Conservation (phyloP, 805 yeast genomes). For the Spathaspora sp. region DNA sequence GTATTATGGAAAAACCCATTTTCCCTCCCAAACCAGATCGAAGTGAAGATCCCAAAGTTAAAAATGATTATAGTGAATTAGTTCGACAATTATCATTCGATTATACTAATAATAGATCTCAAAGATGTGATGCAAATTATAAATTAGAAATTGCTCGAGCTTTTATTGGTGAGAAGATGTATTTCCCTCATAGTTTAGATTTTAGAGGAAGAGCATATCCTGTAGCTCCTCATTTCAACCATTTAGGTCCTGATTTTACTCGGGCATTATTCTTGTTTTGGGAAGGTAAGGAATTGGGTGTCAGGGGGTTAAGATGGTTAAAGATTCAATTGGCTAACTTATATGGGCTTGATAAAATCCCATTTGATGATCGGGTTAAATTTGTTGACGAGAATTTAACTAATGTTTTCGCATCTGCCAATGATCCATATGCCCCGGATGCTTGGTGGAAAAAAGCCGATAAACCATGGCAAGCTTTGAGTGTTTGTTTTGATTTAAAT, state of each 20-base stretch:
- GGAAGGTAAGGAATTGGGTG: constrained; percentile 71
- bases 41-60: constrained; percentile 68
- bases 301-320: constrained; percentile 64
- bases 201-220: constrained; percentile 87
- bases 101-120: constrained; percentile 69
- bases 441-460: constrained; percentile 75
- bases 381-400: constrained; percentile 58
- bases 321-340: constrained; percentile 73
- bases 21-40: constrained; percentile 50
- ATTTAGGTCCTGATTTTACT: constrained; percentile 74
- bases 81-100: constrained; percentile 57
- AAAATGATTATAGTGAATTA: constrained; percentile 63
- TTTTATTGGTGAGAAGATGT: constrained; percentile 68
- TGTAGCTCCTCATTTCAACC: constrained; percentile 74
- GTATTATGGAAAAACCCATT: constrained; percentile 37
- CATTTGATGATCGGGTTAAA: constrained; percentile 58
- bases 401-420: constrained; percentile 54
- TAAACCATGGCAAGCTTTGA: constrained; percentile 80
- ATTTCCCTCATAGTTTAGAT: constrained; percentile 78
- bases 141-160: constrained; percentile 95
- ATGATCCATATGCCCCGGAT: constrained; percentile 53
- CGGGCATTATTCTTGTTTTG: constrained; percentile 70
- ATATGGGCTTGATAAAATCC: constrained; percentile 71
- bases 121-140: constrained; percentile 90
- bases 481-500: constrained; percentile 62